phyloP scores from a whole-genome alignment of 306 rosid species.

The Quercus wislizeni region DNA sequence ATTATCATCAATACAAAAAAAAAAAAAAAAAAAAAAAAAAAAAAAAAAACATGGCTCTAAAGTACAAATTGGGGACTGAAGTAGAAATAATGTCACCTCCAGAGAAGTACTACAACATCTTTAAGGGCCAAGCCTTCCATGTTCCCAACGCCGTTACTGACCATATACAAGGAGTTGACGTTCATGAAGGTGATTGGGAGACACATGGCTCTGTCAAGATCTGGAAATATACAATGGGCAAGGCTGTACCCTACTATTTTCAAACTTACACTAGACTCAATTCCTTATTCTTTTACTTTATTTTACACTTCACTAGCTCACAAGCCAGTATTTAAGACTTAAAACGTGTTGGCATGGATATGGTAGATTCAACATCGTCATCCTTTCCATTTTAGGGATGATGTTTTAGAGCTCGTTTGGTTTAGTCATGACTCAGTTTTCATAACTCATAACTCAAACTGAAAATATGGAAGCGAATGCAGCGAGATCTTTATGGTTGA shows the following conservation, averaged over 20 bases:
- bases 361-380: no score
- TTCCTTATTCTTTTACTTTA: not conserved
- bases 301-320: not conserved
- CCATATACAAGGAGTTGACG: slow-evolving; percentile 14
- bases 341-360: no score
- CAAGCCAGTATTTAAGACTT: not conserved
- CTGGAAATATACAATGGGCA: slow-evolving; percentile 41
- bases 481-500: no score
- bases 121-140: slow-evolving; percentile 11
- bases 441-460: no score
- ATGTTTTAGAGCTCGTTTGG: no score
- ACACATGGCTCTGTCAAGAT: slow-evolving; percentile 38
- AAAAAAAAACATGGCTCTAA: slow-evolving; percentile 16
- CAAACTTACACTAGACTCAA: not conserved
- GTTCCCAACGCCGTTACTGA: slow-evolving; percentile 19
- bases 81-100: slow-evolving; percentile 28
- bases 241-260: not conserved
- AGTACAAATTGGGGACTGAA: slow-evolving; percentile 29
- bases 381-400: no score
- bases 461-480: no score
- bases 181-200: slow-evolving; percentile 61
- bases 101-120: slow-evolving; percentile 17
- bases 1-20: not conserved
- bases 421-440: no score
- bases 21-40: not conserved